phyloP scores from a whole-genome alignment of 371 early-diverging fungal species.

The Mucor saturninus region DNA sequence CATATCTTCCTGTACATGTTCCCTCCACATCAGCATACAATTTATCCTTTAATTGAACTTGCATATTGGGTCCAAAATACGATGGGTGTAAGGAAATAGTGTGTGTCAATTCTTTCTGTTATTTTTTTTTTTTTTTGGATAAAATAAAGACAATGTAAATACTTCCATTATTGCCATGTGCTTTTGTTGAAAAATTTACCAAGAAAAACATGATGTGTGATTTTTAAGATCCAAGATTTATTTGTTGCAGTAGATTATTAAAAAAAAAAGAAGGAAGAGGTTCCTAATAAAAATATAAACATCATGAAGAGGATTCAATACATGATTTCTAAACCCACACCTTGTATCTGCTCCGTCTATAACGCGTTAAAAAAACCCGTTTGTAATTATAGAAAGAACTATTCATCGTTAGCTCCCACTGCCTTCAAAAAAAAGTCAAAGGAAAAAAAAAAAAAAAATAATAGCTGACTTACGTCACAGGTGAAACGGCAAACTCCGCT shows the following conservation, averaged over 20 bases:
- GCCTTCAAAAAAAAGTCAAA: conserved; percentile 1
- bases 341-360: neutral
- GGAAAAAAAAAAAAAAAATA: conserved; percentile 12
- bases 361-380: conserved; percentile 7
- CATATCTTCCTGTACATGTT: conserved; percentile 90
- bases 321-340: too few relatives aligned
- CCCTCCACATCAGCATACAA: conserved; percentile 95
- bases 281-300: too few relatives aligned
- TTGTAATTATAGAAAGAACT: neutral
- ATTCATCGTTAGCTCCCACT: neutral
- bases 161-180: neutral
- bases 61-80: conserved; percentile 87
- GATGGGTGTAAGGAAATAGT: conserved; percentile 93
- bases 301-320: too few relatives aligned
- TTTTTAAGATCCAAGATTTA: neutral
- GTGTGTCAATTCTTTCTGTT: conserved; percentile 83
- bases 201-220: conserved; percentile 24
- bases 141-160: conserved; percentile 5
- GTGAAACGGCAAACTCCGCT: neutral
- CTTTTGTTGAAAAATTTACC: conserved; percentile 11
- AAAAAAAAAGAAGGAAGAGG: neutral
- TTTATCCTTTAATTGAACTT: conserved; percentile 75
- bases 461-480: conserved; percentile 9
- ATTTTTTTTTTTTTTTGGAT: neutral
- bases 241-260: neutral